phyloP scores from a whole-genome alignment of 768 basidiomycete genomes.

The Phaffia tasmanica region DNA sequence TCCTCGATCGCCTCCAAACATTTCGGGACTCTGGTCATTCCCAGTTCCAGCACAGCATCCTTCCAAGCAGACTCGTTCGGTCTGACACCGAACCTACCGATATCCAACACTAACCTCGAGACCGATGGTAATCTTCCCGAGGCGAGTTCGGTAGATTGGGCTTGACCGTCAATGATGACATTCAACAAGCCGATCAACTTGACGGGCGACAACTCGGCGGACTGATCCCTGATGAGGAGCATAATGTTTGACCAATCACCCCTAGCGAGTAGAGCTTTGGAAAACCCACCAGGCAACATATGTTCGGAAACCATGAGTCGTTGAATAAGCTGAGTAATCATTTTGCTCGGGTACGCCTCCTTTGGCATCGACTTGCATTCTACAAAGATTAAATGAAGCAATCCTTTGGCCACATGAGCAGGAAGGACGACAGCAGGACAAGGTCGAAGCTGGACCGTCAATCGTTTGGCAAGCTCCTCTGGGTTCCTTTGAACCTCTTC shows the following conservation, averaged over 20 bases:
- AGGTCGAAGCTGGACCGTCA: not conserved
- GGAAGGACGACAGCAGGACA: constrained; percentile 1
- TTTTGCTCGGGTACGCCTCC: constrained; percentile 7
- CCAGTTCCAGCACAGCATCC: constrained; percentile 3
- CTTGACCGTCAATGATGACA: too few relatives aligned
- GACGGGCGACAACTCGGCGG: not conserved
- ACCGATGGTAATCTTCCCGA: not conserved
- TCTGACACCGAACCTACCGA: constrained; percentile 10
- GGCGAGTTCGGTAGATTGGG: too few relatives aligned
- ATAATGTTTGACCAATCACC: constrained; percentile 3
- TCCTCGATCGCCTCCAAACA: constrained; percentile 10
- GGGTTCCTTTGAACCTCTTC: too few relatives aligned
- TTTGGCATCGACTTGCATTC: constrained; percentile 3
- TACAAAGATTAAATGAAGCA: constrained; percentile 8
- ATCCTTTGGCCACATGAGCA: constrained; percentile 3
- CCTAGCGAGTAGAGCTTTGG: not conserved
- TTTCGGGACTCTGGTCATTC: not conserved
- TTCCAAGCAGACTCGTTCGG: constrained; percentile 20
- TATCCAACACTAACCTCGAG: not conserved
- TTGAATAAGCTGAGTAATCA: constrained; percentile 5
- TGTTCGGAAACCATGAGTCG: constrained; percentile 10
- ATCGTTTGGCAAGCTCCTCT: not conserved
- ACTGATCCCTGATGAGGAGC: not conserved
- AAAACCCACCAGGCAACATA: constrained; percentile 5
- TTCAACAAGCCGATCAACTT: not conserved